Percentiles rank a stretch among this genome's conserved stretches.
Evolutionary conservation across 495 filamentous ascomycete genomes (phyloP).

Genomic region (Penicillium crystallinum): DNA sequence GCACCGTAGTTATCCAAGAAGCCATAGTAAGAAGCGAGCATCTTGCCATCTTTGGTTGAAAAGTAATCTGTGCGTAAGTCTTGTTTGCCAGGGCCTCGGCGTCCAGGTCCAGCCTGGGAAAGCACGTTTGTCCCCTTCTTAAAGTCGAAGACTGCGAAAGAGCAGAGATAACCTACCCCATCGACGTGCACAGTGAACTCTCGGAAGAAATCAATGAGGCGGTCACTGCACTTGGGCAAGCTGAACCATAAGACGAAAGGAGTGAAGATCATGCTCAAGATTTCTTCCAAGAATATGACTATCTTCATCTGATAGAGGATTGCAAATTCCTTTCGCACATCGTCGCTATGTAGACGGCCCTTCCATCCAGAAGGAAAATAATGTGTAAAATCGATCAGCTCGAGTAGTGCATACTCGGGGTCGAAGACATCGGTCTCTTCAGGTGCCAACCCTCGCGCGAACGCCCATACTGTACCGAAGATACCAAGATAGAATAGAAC

Average conservation of each 20-base stretch:
- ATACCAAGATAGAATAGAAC: slow-evolving; percentile 74
- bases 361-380: slow-evolving; percentile 87
- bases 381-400: slow-evolving; percentile 87
- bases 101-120: slow-evolving; percentile 33
- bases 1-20: slow-evolving; percentile 85
- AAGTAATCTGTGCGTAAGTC: slow-evolving; percentile 89
- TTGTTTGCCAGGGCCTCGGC: slow-evolving; percentile 25
- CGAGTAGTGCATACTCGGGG: slow-evolving; percentile 79
- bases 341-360: slow-evolving; percentile 80
- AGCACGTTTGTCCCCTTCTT: slow-evolving; percentile 67
- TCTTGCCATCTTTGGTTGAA: slow-evolving; percentile 91
- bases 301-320: slow-evolving; percentile 82
- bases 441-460: slow-evolving; percentile 71
- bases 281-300: slow-evolving; percentile 86
- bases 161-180: slow-evolving; percentile 91
- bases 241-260: slow-evolving; percentile 86
- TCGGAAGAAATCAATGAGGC: slow-evolving; percentile 93
- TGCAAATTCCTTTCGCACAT: slow-evolving; percentile 79
- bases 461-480: slow-evolving; percentile 73
- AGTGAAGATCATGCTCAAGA: slow-evolving; percentile 85
- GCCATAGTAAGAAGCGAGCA: slow-evolving; percentile 89
- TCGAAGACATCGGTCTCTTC: slow-evolving; percentile 89
- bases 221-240: slow-evolving; percentile 83
- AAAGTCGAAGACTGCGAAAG: slow-evolving; percentile 97
- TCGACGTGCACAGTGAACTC: slow-evolving; percentile 97